Evolutionary conservation across 139 green algal species (phyloP).

Genomic region (Nannochloris sp.): DNA sequence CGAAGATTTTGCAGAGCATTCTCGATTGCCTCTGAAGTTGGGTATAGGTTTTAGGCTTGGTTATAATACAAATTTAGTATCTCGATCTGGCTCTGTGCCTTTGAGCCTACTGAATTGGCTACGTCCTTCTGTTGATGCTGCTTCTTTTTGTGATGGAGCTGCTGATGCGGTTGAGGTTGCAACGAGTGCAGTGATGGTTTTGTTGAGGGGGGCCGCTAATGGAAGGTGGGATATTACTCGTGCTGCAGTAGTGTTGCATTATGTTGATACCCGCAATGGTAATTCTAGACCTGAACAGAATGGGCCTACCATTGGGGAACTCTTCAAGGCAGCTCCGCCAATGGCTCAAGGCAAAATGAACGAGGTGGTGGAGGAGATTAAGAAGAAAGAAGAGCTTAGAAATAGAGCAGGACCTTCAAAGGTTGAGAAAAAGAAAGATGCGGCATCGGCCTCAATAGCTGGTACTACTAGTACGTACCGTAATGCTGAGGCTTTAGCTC

Average conservation of each 20-base stretch:
- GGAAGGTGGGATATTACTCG: not conserved
- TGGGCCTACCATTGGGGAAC: too few species aligned
- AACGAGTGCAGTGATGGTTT: not conserved
- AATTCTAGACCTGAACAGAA: too few species aligned
- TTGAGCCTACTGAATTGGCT: constrained; percentile 1
- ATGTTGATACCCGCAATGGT: too few species aligned
- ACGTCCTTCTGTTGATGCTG: not conserved
- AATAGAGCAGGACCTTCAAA: not conserved
- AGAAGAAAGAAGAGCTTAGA: too few species aligned
- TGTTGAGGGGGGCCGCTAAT: not conserved
- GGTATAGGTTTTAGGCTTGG: constrained; percentile 31
- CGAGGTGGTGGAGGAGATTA: too few species aligned
- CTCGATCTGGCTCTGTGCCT: constrained; percentile 9
- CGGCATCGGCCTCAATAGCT: not conserved
- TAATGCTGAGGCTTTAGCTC: constrained; percentile 5
- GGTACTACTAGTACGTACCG: not conserved
- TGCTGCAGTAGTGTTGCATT: not conserved
- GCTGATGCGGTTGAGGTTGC: not conserved
- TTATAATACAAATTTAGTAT: constrained; percentile 16
- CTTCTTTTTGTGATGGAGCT: not conserved
- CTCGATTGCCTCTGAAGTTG: constrained; percentile 36
- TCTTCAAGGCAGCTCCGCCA: too few species aligned
- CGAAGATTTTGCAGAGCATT: constrained; percentile 20
- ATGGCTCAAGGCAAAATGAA: too few species aligned
- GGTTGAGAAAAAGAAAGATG: not conserved